A percentile compares a stretch with the other conserved stretches of the same genome.
Conservation (phyloP, 2,329 filamentous ascomycete species). For the Penicillium concentricum region DNA sequence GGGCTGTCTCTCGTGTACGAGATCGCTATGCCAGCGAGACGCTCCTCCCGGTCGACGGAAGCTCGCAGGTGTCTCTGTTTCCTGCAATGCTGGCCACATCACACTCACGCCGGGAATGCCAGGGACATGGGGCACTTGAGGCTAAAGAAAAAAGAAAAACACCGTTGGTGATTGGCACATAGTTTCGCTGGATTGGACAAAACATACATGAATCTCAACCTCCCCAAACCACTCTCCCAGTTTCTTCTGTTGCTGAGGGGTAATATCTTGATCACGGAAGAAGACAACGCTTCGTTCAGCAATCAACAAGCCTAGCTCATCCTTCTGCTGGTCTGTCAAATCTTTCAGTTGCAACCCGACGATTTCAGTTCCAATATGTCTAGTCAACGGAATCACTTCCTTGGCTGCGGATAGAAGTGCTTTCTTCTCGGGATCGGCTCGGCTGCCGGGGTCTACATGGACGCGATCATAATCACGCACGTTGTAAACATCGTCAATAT, state of each 20-base stretch:
- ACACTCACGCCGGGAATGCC: constrained; percentile 64
- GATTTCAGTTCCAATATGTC: constrained; percentile 64
- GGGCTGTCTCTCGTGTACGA: constrained; percentile 69
- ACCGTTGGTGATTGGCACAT: not conserved
- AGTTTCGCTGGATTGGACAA: constrained; percentile 23
- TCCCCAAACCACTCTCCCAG: constrained; percentile 64
- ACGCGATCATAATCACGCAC: constrained; percentile 59
- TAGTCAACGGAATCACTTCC: constrained; percentile 62
- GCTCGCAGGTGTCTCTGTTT: constrained; percentile 58
- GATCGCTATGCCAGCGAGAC: constrained; percentile 67
- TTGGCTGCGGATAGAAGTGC: constrained; percentile 60
- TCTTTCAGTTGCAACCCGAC: constrained; percentile 64
- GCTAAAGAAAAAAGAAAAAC: constrained; percentile 42
- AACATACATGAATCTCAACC: constrained; percentile 64
- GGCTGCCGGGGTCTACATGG: constrained; percentile 61
- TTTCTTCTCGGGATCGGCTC: constrained; percentile 65
- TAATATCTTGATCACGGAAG: constrained; percentile 61
- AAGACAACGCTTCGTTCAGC: constrained; percentile 67
- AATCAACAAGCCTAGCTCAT: constrained; percentile 62
- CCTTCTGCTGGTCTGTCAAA: constrained; percentile 57
- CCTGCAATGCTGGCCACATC: constrained; percentile 68
- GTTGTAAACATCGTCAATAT: constrained; percentile 66
- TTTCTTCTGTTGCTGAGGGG: constrained; percentile 62
- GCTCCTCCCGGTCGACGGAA: constrained; percentile 69
- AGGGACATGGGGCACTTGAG: constrained; percentile 69